phyloP scores from a whole-genome alignment of 805 yeast genomes.

The Ogataea trehaloabstinens region DNA sequence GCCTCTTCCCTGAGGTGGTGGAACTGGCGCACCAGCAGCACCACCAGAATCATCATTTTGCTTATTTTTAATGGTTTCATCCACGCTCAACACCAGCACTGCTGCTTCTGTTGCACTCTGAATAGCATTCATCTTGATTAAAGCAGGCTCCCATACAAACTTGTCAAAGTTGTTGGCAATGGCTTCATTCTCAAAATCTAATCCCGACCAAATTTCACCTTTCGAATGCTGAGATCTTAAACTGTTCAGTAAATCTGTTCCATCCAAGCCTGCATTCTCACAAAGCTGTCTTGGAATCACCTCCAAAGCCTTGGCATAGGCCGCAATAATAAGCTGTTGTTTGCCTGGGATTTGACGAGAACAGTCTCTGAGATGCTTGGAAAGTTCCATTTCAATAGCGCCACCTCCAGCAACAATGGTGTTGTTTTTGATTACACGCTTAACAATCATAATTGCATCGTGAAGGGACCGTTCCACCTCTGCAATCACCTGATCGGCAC shows the following conservation, averaged over 20 bases:
- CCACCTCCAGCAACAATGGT: slow-evolving; percentile 98
- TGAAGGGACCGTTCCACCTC: slow-evolving; percentile 97
- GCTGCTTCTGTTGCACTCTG: slow-evolving; percentile 98
- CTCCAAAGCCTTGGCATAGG: slow-evolving; percentile 93
- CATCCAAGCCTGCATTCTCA: slow-evolving; percentile 98
- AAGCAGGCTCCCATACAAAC: slow-evolving; percentile 97
- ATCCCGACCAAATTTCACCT: slow-evolving; percentile 89
- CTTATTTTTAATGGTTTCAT: slow-evolving; percentile 83
- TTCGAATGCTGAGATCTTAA: slow-evolving; percentile 92
- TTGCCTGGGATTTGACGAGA: slow-evolving; percentile 91
- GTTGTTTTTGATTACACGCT: slow-evolving; percentile 85
- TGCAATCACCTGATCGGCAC: slow-evolving; percentile 97
- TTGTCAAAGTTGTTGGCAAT: slow-evolving; percentile 81
- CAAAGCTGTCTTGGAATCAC: slow-evolving; percentile 96
- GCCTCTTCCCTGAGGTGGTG: slow-evolving; percentile 47
- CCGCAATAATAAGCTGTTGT: slow-evolving; percentile 88
- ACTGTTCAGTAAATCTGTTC: slow-evolving; percentile 88
- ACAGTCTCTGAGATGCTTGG: slow-evolving; percentile 81
- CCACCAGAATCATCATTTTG: slow-evolving; percentile 52
- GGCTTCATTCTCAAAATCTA: slow-evolving; percentile 81
- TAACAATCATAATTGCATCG: slow-evolving; percentile 98
- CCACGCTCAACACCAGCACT: slow-evolving; percentile 86
- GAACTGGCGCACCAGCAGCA: slow-evolving; percentile 24
- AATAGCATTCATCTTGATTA: slow-evolving; percentile 91
- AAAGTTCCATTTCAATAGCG: slow-evolving; percentile 96